Evolutionary conservation across 371 early-diverging fungal genomes (phyloP).

Genomic region (Mucor plumbeus): DNA sequence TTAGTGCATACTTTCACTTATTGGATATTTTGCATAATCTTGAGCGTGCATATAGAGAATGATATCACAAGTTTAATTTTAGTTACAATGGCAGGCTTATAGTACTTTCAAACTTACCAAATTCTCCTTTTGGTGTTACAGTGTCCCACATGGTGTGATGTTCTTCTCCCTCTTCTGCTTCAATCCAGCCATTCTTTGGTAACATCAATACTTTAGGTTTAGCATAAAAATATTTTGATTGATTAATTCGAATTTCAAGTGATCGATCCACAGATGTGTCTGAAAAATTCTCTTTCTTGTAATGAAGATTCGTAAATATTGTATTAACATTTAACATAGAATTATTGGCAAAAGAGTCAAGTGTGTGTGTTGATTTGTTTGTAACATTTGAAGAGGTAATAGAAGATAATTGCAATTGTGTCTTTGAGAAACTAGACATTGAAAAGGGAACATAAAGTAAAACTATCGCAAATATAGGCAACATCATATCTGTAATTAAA

Average conservation of each 20-base stretch:
- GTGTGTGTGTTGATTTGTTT: too few species aligned
- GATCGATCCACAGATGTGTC: neutral
- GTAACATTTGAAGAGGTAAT: too few species aligned
- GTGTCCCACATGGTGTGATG: neutral
- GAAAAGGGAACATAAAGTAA: neutral
- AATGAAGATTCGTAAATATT: too few species aligned
- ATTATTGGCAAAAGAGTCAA: too few species aligned
- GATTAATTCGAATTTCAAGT: neutral
- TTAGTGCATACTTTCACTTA: too few species aligned
- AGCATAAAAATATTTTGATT: neutral
- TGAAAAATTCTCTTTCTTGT: too few species aligned
- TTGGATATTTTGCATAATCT: too few species aligned
- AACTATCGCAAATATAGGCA: neutral
- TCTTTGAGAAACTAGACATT: neutral
- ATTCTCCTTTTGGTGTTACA: neutral
- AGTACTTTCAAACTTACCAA: neutral
- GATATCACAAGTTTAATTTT: conserved; percentile 7
- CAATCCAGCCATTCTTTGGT: neutral
- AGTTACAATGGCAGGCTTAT: too few species aligned
- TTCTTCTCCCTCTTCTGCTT: neutral
- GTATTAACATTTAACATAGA: too few species aligned
- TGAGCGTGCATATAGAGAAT: neutral
- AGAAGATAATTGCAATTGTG: neutral
- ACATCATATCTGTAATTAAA: neutral
- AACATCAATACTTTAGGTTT: neutral